Conservation (phyloP, 2,329 filamentous ascomycete species). For the Xylariaceae sp. region DNA sequence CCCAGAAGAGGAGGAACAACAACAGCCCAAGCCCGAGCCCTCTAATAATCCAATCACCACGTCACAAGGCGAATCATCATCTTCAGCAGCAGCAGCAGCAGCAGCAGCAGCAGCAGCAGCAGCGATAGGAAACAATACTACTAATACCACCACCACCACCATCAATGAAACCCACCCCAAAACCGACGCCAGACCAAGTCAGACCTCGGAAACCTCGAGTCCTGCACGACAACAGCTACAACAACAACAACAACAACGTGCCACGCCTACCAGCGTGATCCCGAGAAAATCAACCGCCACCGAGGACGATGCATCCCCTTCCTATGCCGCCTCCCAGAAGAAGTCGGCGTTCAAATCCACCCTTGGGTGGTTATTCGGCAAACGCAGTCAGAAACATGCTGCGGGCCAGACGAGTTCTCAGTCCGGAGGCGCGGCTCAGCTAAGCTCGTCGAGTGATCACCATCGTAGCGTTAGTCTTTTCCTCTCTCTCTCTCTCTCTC, state of each 20-base stretch:
- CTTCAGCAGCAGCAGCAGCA: conserved; percentile 16
- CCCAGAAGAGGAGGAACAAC: conserved; percentile 34
- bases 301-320: conserved; percentile 37
- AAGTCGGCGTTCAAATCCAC: conserved; percentile 53
- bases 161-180: conserved; percentile 20
- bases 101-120: too few species aligned
- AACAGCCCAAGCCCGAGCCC: conserved; percentile 18
- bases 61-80: not conserved
- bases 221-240: conserved; percentile 22
- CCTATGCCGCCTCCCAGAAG: conserved; percentile 49
- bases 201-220: conserved; percentile 26
- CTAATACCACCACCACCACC: too few species aligned
- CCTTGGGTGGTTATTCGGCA: conserved; percentile 53
- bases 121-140: too few species aligned
- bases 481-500: not conserved
- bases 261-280: conserved; percentile 35
- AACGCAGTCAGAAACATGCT: conserved; percentile 44
- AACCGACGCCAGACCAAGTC: conserved; percentile 25
- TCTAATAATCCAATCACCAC: too few species aligned
- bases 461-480: conserved; percentile 47
- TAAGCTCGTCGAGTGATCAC: conserved; percentile 31
- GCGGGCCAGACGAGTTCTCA: conserved; percentile 30
- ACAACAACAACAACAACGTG: conserved; percentile 20
- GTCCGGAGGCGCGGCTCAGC: conserved; percentile 22
- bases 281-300: conserved; percentile 46